Base-by-base conservation (phyloP, 345 rosid species). In the Populus euphratica region DNA sequence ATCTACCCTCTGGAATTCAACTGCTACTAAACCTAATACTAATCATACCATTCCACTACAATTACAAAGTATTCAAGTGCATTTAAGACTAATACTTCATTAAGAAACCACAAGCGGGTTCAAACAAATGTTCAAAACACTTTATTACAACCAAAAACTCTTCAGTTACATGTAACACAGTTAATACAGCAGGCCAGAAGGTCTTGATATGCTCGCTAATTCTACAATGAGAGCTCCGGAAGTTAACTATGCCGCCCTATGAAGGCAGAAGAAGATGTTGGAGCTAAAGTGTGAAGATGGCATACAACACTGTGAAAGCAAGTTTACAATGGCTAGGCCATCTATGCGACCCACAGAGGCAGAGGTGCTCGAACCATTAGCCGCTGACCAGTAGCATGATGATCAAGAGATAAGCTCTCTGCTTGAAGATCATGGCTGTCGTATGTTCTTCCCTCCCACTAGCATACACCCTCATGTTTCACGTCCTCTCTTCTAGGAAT, bases 341-440 rank as follows among this genome's bases (percentile, higher is more conserved):
- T 80, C 78, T 62, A 75, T 68, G 78, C 70, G 13, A 83, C 95
- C 98, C 97, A 96, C 0, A 16, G 69, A 62, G 99, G 98, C 72
- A 91, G 76, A 62, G 98, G 92, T 47, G 97, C 93, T 63, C 20
- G 79, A 25, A 93, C 69, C 72, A 74, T 65, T 25, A 88, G 49
- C 44, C 85, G 85, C 14, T 75, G 73, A 65, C 89, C 87, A 1
- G 92, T 91, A 67, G 91, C 67, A 0, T 93, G 98, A 81, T 92
- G 99, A 77, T 91, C 88, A 25, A 96, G 83, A 23, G 91, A 86
- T 83, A 93, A 84, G 70, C 90, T 87, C 84, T 96, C 99, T 0
- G 97, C 99, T 73, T 96, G 97, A 77, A 96, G 92, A 71, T 90
- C 88, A 61, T 93, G 99, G 41, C 84, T 89, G 5, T 91, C 91